Conservation (phyloP, 1,284 basidiomycete species). For the Melampsora occidentalis region DNA sequence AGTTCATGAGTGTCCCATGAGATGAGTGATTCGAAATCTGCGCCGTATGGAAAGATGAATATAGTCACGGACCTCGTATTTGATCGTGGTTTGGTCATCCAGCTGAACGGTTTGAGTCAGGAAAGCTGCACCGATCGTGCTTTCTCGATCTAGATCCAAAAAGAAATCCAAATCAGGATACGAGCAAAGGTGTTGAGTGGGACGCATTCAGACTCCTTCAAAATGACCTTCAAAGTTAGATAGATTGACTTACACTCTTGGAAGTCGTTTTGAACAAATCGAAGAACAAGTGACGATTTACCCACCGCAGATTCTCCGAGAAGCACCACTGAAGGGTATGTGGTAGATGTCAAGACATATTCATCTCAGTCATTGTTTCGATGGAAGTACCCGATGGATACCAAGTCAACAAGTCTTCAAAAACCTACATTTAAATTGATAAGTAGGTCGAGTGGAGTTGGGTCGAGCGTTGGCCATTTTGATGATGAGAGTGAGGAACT, state of each 20-base stretch:
- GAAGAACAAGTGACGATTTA: slow-evolving; percentile 90
- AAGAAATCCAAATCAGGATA: slow-evolving; percentile 11
- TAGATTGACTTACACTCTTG: slow-evolving; percentile 82
- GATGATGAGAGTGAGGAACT: too few relatives aligned
- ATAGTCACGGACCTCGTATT: slow-evolving; percentile 78
- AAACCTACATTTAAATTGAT: slow-evolving; percentile 42
- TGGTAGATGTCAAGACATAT: neutral
- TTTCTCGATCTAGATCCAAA: slow-evolving; percentile 16
- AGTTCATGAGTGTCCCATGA: slow-evolving; percentile 11
- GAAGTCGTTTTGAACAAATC: slow-evolving; percentile 96
- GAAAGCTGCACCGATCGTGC: slow-evolving; percentile 71
- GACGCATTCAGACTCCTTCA: neutral
- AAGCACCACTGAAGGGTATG: slow-evolving; percentile 22
- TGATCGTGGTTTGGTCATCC: slow-evolving; percentile 83
- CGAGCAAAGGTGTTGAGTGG: neutral
- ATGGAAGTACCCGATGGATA: neutral
- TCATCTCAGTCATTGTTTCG: neutral
- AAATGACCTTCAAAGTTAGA: neutral
- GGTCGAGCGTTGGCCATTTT: slow-evolving; percentile 22
- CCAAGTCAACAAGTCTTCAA: neutral
- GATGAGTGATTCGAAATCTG: slow-evolving; percentile 20
- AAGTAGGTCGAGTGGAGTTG: slow-evolving; percentile 23
- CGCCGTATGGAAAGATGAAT: neutral
- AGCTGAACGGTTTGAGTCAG: slow-evolving; percentile 90
- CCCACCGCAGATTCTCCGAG: slow-evolving; percentile 90